Evolutionary conservation across 2,329 filamentous ascomycete species (phyloP).

Genomic region (Metarhizium anisopliae): DNA sequence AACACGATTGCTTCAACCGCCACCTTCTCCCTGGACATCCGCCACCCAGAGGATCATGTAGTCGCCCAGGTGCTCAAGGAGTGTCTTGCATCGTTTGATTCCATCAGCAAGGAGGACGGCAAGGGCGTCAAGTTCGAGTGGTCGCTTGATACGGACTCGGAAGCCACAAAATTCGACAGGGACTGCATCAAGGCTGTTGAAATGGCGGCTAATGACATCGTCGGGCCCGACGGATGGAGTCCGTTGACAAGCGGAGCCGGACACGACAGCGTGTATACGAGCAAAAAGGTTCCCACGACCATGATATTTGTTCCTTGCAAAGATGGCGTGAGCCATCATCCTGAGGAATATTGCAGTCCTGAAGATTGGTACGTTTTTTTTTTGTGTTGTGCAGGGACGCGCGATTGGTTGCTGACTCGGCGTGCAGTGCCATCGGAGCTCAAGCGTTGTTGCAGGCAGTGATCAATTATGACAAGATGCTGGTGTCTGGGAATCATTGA

Average conservation of each 20-base stretch:
- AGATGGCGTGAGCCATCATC: constrained; percentile 28
- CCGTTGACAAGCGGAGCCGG: constrained; percentile 28
- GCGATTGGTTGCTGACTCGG: background rate
- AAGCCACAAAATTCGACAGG: constrained; percentile 53
- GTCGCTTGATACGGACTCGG: constrained; percentile 49
- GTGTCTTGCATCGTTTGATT: constrained; percentile 14
- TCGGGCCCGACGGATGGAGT: constrained; percentile 32
- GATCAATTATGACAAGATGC: constrained; percentile 12
- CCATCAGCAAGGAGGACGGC: constrained; percentile 16
- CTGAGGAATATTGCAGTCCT: constrained; percentile 24
- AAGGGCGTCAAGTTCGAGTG: constrained; percentile 42
- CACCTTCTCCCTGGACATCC: constrained; percentile 57
- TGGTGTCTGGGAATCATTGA: background rate
- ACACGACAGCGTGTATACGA: constrained; percentile 29
- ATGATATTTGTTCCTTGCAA: constrained; percentile 31
- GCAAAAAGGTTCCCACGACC: constrained; percentile 21
- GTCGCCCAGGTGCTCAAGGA: constrained; percentile 35
- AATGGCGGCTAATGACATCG: constrained; percentile 44
- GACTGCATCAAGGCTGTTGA: constrained; percentile 58
- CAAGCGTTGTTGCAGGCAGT: constrained; percentile 19
- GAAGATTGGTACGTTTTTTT: constrained; percentile 20
- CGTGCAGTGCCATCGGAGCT: constrained; percentile 15
- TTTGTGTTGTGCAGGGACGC: background rate
- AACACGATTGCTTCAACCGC: constrained; percentile 63
- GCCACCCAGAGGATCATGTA: constrained; percentile 44